phyloP scores from a whole-genome alignment of 2,329 filamentous ascomycete genomes.

The Albophoma yamanashiensis region DNA sequence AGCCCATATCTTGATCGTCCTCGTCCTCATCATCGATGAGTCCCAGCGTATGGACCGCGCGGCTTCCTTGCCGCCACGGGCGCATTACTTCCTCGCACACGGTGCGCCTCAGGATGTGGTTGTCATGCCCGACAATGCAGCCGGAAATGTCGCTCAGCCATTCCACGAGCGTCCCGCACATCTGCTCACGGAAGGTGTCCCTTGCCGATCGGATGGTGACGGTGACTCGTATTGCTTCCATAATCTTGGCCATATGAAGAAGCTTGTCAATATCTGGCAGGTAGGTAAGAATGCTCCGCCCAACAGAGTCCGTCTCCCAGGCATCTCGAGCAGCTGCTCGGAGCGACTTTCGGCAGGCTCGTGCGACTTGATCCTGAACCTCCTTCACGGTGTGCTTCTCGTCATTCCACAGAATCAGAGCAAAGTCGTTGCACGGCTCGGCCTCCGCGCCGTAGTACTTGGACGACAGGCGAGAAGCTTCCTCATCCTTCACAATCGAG shows the following conservation, averaged over 20 bases:
- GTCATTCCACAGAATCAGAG: slow-evolving; percentile 90
- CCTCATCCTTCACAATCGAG: slow-evolving; percentile 73
- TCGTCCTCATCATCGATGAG: slow-evolving; percentile 34
- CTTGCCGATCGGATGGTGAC: slow-evolving; percentile 88
- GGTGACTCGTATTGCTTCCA: slow-evolving; percentile 93
- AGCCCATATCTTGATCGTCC: slow-evolving; percentile 36
- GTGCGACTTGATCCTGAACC: slow-evolving; percentile 79
- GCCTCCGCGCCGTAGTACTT: slow-evolving; percentile 54
- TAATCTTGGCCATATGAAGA: slow-evolving; percentile 67
- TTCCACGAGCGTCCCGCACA: slow-evolving; percentile 96
- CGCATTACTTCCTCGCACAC: slow-evolving; percentile 89
- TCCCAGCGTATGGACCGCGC: slow-evolving; percentile 57
- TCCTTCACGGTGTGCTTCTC: slow-evolving; percentile 96
- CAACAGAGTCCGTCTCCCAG: slow-evolving; percentile 80
- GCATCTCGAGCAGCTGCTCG: slow-evolving; percentile 64
- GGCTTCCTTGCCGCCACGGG: slow-evolving; percentile 78
- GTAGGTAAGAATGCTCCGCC: slow-evolving; percentile 75
- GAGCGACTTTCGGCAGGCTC: slow-evolving; percentile 68
- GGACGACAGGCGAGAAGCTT: slow-evolving; percentile 62
- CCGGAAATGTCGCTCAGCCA: slow-evolving; percentile 92
- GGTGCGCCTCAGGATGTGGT: slow-evolving; percentile 64
- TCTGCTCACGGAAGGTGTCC: slow-evolving; percentile 94
- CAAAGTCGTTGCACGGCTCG: slow-evolving; percentile 51
- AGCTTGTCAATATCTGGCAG: slow-evolving; percentile 61
- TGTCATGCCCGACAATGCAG: slow-evolving; percentile 73